A percentile compares a stretch with the other conserved stretches of the same genome.
These are phyloP conservation scores for Fusarium veterinarium DNA, from an alignment of 2,329 filamentous ascomycete species.

Conservation along the genomic window DNA sequence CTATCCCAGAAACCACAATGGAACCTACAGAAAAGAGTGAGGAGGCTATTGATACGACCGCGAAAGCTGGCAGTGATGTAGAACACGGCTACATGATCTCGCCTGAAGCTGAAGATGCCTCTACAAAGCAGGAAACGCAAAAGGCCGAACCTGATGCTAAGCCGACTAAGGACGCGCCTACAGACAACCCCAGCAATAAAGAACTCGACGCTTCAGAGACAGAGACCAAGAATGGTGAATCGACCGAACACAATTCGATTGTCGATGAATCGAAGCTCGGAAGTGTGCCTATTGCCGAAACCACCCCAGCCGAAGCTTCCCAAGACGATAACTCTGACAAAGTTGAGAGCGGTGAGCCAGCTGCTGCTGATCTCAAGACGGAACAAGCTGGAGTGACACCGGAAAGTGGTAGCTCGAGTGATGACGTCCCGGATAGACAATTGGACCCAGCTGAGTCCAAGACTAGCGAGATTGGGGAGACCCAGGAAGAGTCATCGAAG, in stretches of 20 bases:
- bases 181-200: background rate
- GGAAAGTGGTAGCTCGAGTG: conserved; percentile 1
- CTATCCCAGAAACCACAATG: background rate
- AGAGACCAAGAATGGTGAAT: background rate
- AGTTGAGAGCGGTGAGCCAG: background rate
- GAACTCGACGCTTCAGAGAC: background rate
- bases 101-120: background rate
- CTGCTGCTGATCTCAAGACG: background rate
- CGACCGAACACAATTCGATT: background rate
- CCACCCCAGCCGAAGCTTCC: background rate
- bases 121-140: background rate
- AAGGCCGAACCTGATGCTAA: conserved; percentile 1
- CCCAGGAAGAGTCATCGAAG: conserved; percentile 6
- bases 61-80: background rate
- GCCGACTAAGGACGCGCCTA: background rate
- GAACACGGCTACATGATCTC: background rate
- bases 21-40: conserved; percentile 4
- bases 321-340: background rate
- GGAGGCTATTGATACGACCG: background rate
- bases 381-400: conserved; percentile 1
- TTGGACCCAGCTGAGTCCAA: background rate
- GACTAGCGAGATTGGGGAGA: background rate
- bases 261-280: background rate
- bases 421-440: background rate
- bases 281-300: background rate